phyloP scores from a whole-genome alignment of 768 basidiomycete genomes.

The Suillus paluster region DNA sequence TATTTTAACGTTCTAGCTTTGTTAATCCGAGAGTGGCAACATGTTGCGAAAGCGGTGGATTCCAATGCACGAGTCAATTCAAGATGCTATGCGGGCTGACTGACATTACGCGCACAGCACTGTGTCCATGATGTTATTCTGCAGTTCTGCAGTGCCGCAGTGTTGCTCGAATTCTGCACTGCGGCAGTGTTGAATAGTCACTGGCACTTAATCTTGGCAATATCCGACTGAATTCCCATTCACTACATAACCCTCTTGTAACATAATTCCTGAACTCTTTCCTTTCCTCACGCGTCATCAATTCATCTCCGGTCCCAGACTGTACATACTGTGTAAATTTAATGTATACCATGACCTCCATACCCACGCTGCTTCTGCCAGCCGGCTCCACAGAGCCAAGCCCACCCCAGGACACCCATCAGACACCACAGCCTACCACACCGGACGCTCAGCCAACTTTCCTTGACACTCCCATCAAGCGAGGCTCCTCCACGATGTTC shows the following conservation, averaged over 20 bases:
- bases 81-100: no score
- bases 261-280: not conserved
- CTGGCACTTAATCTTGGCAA: not conserved
- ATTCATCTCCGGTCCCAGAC: no score
- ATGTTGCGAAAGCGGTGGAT: no score
- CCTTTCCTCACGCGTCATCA: no score
- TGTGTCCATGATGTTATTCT: no score
- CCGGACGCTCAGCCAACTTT: not conserved
- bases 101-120: no score
- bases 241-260: not conserved
- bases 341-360: not conserved
- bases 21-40: no score
- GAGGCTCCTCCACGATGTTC: not conserved
- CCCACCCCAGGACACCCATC: not conserved
- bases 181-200: no score
- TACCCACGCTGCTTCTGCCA: not conserved
- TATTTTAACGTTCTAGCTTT: no score
- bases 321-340: not conserved
- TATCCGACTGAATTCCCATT: not conserved
- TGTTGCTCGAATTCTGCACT: no score
- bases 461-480: not conserved
- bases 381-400: slow-evolving; percentile 1
- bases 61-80: no score
- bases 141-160: no score
- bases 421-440: not conserved